Evolutionary conservation across 257 asterid species (phyloP).

Genomic region (Vinca minor): DNA sequence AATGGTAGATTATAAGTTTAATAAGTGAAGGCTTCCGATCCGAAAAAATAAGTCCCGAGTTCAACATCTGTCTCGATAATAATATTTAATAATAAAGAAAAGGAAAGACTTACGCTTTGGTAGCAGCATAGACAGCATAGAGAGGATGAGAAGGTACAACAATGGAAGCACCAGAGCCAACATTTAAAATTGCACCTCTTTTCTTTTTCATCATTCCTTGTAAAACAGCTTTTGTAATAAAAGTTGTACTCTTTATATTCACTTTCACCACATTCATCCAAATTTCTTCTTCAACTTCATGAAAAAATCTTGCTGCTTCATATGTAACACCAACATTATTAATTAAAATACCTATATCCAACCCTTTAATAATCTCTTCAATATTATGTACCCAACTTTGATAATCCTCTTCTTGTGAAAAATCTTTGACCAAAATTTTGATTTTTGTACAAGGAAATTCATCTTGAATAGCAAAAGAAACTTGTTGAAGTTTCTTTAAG

Average conservation of each 20-base stretch:
- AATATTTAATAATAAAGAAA: too few relatives aligned
- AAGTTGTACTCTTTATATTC: slow-evolving; percentile 47
- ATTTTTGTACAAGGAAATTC: slow-evolving; percentile 21
- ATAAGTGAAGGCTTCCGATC: too few relatives aligned
- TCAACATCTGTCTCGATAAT: too few relatives aligned
- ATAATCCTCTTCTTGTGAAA: slow-evolving; percentile 21
- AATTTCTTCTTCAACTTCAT: slow-evolving; percentile 50
- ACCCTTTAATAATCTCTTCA: slow-evolving; percentile 28
- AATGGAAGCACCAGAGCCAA: slow-evolving; percentile 72
- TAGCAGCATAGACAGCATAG: slow-evolving; percentile 75
- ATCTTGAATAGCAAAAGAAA: slow-evolving; percentile 32
- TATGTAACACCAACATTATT: slow-evolving; percentile 83
- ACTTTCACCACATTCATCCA: slow-evolving; percentile 68
- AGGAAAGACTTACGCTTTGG: slow-evolving; percentile 58
- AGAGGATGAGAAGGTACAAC: slow-evolving; percentile 87
- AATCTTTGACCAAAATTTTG: slow-evolving; percentile 38
- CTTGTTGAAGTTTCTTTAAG: slow-evolving; percentile 31
- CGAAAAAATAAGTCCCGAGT: too few relatives aligned
- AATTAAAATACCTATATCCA: slow-evolving; percentile 71
- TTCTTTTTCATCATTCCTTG: slow-evolving; percentile 43
- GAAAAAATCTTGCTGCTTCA: slow-evolving; percentile 59
- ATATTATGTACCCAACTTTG: slow-evolving; percentile 17
- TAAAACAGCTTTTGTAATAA: slow-evolving; percentile 43
- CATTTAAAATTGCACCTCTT: slow-evolving; percentile 58
- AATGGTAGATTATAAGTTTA: too few relatives aligned